Percentiles rank a stretch among this genome's conserved stretches.
These are phyloP conservation scores for Paraglomus brasilianum DNA, from an alignment of 192 early-diverging fungal genomes.

Conservation along the genomic window DNA sequence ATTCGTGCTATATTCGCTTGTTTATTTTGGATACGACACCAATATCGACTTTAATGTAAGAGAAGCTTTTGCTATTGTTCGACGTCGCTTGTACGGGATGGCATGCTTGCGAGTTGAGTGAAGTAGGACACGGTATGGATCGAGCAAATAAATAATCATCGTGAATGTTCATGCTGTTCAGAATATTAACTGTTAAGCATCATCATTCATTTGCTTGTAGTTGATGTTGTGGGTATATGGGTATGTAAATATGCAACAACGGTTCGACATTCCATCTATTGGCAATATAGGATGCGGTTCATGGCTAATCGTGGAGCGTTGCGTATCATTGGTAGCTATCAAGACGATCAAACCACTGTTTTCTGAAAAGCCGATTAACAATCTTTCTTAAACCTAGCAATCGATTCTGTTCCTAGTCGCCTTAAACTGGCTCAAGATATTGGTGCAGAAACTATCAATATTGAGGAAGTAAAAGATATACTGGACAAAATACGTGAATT, in stretches of 20 bases:
- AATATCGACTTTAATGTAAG: constrained; percentile 35
- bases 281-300: constrained; percentile 33
- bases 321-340: constrained; percentile 35
- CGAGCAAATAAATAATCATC: neutral
- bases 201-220: constrained; percentile 39
- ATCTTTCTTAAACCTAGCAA: constrained; percentile 37
- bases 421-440: constrained; percentile 34
- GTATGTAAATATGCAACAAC: neutral
- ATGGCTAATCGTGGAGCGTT: constrained; percentile 32
- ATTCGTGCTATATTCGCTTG: too few species aligned
- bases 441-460: constrained; percentile 39
- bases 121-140: constrained; percentile 16
- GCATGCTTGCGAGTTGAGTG: constrained; percentile 36
- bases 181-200: constrained; percentile 1
- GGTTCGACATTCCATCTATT: neutral
- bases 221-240: constrained; percentile 55
- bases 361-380: constrained; percentile 35
- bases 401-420: constrained; percentile 44
- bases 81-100: constrained; percentile 52
- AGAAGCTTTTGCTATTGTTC: constrained; percentile 49
- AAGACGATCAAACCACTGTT: neutral
- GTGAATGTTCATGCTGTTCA: neutral
- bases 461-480: constrained; percentile 35
- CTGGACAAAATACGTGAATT: constrained; percentile 35
- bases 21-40: too few species aligned